A percentile compares a stretch with the other conserved stretches of the same genome.
Conservation (phyloP, 768 basidiomycete species). For the Trametes meyenii region DNA sequence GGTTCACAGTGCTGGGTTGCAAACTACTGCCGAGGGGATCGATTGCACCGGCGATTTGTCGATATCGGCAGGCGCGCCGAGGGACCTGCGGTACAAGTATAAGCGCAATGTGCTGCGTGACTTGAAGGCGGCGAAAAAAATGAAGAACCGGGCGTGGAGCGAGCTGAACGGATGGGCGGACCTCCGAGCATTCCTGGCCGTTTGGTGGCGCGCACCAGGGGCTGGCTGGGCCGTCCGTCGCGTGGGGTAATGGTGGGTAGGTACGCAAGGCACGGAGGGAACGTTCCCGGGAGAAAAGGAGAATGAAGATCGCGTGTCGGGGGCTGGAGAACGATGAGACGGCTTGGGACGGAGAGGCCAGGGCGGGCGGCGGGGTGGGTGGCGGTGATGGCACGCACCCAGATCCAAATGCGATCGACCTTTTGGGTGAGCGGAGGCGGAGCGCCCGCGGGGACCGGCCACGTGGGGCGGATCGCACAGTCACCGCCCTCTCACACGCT, state of each 20-base stretch:
- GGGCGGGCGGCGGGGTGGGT: not conserved
- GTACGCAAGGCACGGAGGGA: not conserved
- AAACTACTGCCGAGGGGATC: not conserved
- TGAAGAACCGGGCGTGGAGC: not conserved
- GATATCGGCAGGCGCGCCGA: not conserved
- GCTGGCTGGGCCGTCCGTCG: no score
- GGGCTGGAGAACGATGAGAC: not conserved
- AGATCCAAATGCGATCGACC: not conserved
- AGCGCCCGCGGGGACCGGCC: slow-evolving; percentile 11
- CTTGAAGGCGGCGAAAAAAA: not conserved
- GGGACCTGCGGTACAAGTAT: not conserved
- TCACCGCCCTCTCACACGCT: slow-evolving; percentile 22
- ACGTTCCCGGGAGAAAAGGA: not conserved
- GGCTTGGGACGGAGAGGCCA: no score
- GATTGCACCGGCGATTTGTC: not conserved
- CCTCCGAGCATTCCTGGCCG: no score
- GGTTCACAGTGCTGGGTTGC: not conserved
- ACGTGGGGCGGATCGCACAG: slow-evolving; percentile 24
- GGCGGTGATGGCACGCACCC: not conserved
- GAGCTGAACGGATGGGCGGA: not conserved
- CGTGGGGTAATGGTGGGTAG: not conserved
- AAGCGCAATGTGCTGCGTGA: not conserved
- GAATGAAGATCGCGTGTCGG: not conserved
- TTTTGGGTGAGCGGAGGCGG: slow-evolving; percentile 12
- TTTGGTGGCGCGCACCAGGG: no score